phyloP scores from a whole-genome alignment of 495 filamentous ascomycete genomes.

The Parathielavia hyrcaniae region DNA sequence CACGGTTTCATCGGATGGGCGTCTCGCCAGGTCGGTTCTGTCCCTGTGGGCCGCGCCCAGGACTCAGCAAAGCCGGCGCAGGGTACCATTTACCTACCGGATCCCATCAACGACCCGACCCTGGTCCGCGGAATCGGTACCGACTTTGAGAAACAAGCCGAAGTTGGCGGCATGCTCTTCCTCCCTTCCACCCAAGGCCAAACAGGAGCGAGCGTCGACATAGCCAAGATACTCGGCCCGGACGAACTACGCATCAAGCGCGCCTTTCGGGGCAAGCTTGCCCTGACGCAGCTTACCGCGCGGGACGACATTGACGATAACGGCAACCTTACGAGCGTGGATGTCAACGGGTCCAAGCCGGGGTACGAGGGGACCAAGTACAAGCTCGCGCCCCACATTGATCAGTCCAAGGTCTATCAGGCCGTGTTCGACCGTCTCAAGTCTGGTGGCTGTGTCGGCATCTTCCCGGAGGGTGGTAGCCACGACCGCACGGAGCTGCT shows the following conservation, averaged over 20 bases:
- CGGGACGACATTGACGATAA: conserved; percentile 60
- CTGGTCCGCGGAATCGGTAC: conserved; percentile 80
- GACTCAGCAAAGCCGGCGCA: conserved; percentile 73
- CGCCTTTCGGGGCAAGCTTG: conserved; percentile 63
- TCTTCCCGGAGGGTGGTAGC: conserved; percentile 96
- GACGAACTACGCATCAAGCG: conserved; percentile 85
- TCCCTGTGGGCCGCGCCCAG: conserved; percentile 84
- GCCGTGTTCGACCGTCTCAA: conserved; percentile 80
- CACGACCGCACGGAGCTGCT: conserved; percentile 92
- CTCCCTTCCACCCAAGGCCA: conserved; percentile 75
- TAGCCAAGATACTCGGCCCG: conserved; percentile 69
- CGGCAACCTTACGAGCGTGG: conserved; percentile 43
- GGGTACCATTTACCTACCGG: conserved; percentile 85
- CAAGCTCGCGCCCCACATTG: conserved; percentile 86
- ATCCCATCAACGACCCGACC: conserved; percentile 77
- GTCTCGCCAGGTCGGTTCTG: conserved; percentile 70
- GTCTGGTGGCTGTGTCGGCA: conserved; percentile 82
- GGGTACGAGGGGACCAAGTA: conserved; percentile 73
- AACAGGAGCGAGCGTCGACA: conserved; percentile 67
- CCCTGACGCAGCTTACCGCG: conserved; percentile 73
- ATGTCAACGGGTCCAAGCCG: conserved; percentile 47
- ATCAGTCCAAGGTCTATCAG: conserved; percentile 89
- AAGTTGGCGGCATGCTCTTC: conserved; percentile 76
- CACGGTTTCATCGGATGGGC: conserved; percentile 78
- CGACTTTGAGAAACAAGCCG: conserved; percentile 68